These are phyloP conservation scores for Vanilla planifolia DNA, from an alignment of 106 monocot species.

Conservation along the genomic window DNA sequence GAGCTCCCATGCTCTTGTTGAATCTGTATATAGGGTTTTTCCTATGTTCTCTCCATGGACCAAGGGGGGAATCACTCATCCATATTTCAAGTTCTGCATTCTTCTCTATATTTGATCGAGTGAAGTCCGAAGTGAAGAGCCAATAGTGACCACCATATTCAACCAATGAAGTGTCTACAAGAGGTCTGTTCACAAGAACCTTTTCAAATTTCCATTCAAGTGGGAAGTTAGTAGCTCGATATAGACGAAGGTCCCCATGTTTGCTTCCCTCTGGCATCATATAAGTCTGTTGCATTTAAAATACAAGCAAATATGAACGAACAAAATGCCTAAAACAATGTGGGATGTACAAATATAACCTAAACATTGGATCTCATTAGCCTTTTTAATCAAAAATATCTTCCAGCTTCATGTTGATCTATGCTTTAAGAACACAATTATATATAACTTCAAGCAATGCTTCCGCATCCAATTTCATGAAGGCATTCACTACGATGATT, in stretches of 20 bases:
- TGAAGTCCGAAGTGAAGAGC: slow-evolving; percentile 61
- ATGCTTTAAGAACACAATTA: too few species aligned
- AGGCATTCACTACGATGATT: too few species aligned
- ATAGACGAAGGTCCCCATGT: slow-evolving; percentile 46
- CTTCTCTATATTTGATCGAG: slow-evolving; percentile 29
- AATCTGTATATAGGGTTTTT: slow-evolving; percentile 45
- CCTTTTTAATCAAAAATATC: too few species aligned
- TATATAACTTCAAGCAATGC: too few species aligned
- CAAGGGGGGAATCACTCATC: slow-evolving; percentile 45
- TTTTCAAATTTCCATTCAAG: slow-evolving; percentile 52
- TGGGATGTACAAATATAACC: too few species aligned
- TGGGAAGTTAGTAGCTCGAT: slow-evolving; percentile 45
- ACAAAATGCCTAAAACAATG: too few species aligned
- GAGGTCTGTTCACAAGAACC: slow-evolving; percentile 39
- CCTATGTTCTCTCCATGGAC: slow-evolving; percentile 44
- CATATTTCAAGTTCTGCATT: slow-evolving; percentile 66
- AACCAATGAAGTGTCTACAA: slow-evolving; percentile 42
- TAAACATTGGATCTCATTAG: too few species aligned
- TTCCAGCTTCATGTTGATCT: too few species aligned
- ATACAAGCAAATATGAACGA: too few species aligned
- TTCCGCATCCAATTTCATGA: too few species aligned
- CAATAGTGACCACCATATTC: slow-evolving; percentile 35
- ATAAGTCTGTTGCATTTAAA: slow-evolving; percentile 42
- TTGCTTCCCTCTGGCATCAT: slow-evolving; percentile 62
- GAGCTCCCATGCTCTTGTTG: slow-evolving; percentile 42